Percentiles rank a stretch among this genome's conserved stretches.
Evolutionary conservation across 345 rosid species (phyloP).

Genomic region (Pistacia integerrima): DNA sequence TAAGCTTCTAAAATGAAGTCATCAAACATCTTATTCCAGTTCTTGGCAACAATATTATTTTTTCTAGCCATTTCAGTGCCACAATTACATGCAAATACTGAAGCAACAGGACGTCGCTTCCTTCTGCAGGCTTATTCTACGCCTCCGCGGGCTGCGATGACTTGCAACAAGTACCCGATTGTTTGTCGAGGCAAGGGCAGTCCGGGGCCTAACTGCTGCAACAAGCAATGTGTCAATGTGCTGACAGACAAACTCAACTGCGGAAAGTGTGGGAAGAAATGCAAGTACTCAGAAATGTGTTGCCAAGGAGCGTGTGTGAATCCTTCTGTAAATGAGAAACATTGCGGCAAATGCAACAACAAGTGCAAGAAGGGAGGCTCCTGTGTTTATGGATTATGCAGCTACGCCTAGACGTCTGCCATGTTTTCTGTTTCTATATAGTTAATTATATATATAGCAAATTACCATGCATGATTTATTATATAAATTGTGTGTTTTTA

Average conservation of each 20-base stretch:
- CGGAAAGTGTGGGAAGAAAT: constrained; percentile 34
- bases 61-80: too few species aligned
- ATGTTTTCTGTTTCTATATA: too few species aligned
- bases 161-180: constrained; percentile 29
- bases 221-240: constrained; percentile 36
- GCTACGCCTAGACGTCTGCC: too few species aligned
- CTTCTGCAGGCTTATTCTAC: too few species aligned
- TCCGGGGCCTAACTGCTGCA: constrained; percentile 39
- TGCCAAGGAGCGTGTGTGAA: constrained; percentile 28
- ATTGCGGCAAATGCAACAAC: constrained; percentile 31
- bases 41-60: too few species aligned
- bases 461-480: too few species aligned
- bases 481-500: too few species aligned
- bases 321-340: constrained; percentile 22
- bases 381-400: too few species aligned
- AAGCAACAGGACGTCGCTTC: neutral
- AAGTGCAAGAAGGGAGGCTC: constrained; percentile 27
- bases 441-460: too few species aligned
- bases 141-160: neutral
- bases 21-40: too few species aligned
- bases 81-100: neutral
- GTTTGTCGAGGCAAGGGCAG: constrained; percentile 31
- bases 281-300: constrained; percentile 31
- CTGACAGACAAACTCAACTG: constrained; percentile 25
- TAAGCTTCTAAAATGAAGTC: too few species aligned